phyloP scores from a whole-genome alignment of 164 flowering plant species.

The Kalanchoe fedtschenkoi region DNA sequence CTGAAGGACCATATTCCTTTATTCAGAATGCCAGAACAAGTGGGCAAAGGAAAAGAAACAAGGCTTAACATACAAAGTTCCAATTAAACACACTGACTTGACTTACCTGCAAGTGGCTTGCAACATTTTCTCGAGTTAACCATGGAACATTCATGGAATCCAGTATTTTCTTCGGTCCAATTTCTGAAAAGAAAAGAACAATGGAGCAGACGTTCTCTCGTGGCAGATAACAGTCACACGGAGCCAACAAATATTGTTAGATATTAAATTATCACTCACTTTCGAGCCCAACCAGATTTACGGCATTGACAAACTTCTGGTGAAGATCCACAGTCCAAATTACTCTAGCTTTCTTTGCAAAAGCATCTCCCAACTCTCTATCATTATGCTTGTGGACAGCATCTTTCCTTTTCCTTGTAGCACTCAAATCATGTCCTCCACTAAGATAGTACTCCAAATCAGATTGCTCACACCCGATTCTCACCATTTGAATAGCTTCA shows the following conservation, averaged over 20 bases:
- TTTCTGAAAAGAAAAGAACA: slow-evolving; percentile 50
- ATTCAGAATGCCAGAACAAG: background rate
- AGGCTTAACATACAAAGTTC: background rate
- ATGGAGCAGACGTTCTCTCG: slow-evolving; percentile 1
- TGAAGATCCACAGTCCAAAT: slow-evolving; percentile 96
- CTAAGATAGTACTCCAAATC: slow-evolving; percentile 30
- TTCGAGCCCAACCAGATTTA: slow-evolving; percentile 78
- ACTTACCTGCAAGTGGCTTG: slow-evolving; percentile 93
- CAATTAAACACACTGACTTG: background rate
- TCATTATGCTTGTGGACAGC: slow-evolving; percentile 45
- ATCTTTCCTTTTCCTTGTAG: slow-evolving; percentile 65
- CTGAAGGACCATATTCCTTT: no score
- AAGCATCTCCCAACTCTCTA: slow-evolving; percentile 41
- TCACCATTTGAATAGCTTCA: slow-evolving; percentile 35
- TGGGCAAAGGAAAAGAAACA: background rate
- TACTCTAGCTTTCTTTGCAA: slow-evolving; percentile 72
- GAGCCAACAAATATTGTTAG: background rate
- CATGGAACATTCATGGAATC: slow-evolving; percentile 92
- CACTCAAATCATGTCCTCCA: slow-evolving; percentile 32
- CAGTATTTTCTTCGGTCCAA: slow-evolving; percentile 91
- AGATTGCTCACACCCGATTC: slow-evolving; percentile 31
- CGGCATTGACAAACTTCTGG: slow-evolving; percentile 85
- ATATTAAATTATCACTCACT: slow-evolving; percentile 39
- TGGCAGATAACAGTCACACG: background rate
- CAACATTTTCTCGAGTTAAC: slow-evolving; percentile 95